These are phyloP conservation scores for Wickerhamiella nectarea DNA, from an alignment of 805 yeast genomes.

Conservation along the genomic window DNA sequence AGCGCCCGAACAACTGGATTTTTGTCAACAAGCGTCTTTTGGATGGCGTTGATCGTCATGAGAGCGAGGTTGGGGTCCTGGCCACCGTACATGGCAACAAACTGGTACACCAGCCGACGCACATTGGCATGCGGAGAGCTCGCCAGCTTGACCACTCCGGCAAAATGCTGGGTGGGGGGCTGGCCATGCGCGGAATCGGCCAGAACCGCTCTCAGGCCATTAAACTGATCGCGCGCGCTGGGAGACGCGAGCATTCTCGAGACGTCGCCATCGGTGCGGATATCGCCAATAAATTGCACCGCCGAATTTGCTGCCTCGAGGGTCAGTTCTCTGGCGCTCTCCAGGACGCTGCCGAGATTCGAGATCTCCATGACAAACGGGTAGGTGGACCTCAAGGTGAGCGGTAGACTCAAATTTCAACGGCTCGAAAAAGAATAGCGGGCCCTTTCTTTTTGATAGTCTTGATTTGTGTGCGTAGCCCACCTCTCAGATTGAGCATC, in stretches of 20 bases:
- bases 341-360: constrained; percentile 50
- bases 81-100: constrained; percentile 64
- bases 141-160: constrained; percentile 76
- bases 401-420: too few species aligned
- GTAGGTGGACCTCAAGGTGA: too few species aligned
- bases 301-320: constrained; percentile 76
- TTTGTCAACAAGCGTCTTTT: constrained; percentile 61
- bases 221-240: constrained; percentile 46
- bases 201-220: constrained; percentile 44
- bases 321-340: constrained; percentile 66
- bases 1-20: constrained; percentile 55
- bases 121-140: constrained; percentile 52
- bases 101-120: constrained; percentile 62
- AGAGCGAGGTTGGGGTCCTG: constrained; percentile 80
- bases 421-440: too few species aligned
- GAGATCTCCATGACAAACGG: constrained; percentile 10
- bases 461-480: too few species aligned
- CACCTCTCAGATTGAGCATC: too few species aligned
- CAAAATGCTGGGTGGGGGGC: constrained; percentile 38
- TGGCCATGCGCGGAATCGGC: constrained; percentile 22
- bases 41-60: constrained; percentile 80
- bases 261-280: constrained; percentile 48
- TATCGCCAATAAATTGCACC: constrained; percentile 42
- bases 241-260: constrained; percentile 52
- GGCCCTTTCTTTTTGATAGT: too few species aligned